These are phyloP conservation scores for Amyloporia xantha DNA, from an alignment of 768 basidiomycete species.

Conservation along the genomic window DNA sequence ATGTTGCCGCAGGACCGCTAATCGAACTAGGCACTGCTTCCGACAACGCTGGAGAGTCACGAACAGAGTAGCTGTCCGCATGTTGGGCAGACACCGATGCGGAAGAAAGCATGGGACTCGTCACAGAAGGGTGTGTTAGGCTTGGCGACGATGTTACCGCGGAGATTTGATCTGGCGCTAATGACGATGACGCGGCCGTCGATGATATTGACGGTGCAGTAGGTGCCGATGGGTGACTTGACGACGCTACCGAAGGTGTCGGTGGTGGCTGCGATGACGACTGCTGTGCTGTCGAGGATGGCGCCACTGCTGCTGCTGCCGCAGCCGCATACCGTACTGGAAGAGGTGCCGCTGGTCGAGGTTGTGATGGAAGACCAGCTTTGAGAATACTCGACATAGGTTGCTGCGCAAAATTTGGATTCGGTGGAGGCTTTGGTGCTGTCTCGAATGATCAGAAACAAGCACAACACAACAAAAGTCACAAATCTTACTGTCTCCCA, in stretches of 20 bases:
- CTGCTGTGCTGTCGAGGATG: conserved; percentile 33
- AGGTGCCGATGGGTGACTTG: conserved; percentile 33
- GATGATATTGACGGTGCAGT: conserved; percentile 32
- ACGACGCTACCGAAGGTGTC: conserved; percentile 30
- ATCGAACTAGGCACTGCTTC: conserved; percentile 47
- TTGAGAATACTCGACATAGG: conserved; percentile 75
- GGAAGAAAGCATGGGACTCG: conserved; percentile 76
- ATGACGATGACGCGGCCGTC: conserved; percentile 25
- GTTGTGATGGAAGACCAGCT: conserved; percentile 54
- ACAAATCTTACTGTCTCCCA: conserved; percentile 44
- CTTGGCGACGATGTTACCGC: conserved; percentile 63
- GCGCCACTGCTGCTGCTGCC: conserved; percentile 58
- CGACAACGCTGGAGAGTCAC: conserved; percentile 68
- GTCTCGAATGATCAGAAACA: background rate
- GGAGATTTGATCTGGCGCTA: conserved; percentile 29
- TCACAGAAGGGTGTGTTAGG: conserved; percentile 76
- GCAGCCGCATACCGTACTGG: conserved; percentile 91
- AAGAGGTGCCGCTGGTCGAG: conserved; percentile 49
- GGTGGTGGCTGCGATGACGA: conserved; percentile 23
- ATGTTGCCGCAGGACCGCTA: conserved; percentile 39
- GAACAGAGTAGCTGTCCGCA: conserved; percentile 57
- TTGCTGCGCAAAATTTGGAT: conserved; percentile 75
- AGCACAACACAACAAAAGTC: background rate
- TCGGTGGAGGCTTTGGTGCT: conserved; percentile 69
- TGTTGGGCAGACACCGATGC: conserved; percentile 53